Evolutionary conservation across 1,139 yeast genomes (phyloP).

Genomic region (Scheffersomyces lignicola): DNA sequence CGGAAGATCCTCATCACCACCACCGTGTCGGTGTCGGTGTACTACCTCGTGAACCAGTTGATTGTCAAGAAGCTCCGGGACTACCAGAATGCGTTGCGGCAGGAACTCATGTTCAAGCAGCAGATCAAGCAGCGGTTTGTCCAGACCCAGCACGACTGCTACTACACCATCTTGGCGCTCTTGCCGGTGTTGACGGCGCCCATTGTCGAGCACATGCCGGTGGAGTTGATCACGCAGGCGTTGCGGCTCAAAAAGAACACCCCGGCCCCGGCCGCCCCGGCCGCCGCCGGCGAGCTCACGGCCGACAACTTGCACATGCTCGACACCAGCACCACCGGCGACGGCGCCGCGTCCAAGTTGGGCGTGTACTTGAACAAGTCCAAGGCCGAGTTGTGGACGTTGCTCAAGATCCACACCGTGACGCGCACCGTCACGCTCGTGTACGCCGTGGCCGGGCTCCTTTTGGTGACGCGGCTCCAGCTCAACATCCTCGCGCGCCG

Average conservation of each 20-base stretch:
- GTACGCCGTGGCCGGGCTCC: slow-evolving; percentile 67
- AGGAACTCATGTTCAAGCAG: slow-evolving; percentile 77
- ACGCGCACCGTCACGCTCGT: slow-evolving; percentile 72
- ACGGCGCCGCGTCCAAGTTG: slow-evolving; percentile 27
- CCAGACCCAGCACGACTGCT: slow-evolving; percentile 91
- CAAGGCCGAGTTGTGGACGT: slow-evolving; percentile 83
- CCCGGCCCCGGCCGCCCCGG: slow-evolving; percentile 17
- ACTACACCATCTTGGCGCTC: slow-evolving; percentile 79
- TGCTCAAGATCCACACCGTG: slow-evolving; percentile 72
- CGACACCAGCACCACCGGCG: slow-evolving; percentile 20
- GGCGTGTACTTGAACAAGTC: slow-evolving; percentile 41
- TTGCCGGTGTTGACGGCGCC: slow-evolving; percentile 75
- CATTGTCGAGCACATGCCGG: slow-evolving; percentile 62
- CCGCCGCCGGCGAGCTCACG: slow-evolving; percentile 34
- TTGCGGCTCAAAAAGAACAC: slow-evolving; percentile 57
- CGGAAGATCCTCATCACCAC: slow-evolving; percentile 59
- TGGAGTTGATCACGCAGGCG: slow-evolving; percentile 72
- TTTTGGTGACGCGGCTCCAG: slow-evolving; percentile 79
- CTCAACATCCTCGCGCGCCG: slow-evolving; percentile 85
- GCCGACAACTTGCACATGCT: slow-evolving; percentile 41
- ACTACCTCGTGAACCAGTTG: slow-evolving; percentile 60
- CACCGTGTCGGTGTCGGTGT: slow-evolving; percentile 56
- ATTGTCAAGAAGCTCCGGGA: slow-evolving; percentile 61
- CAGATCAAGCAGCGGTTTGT: slow-evolving; percentile 74
- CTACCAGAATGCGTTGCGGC: slow-evolving; percentile 66